Percentiles rank a stretch among this genome's conserved stretches.
Evolutionary conservation across 2,329 filamentous ascomycete species (phyloP).

Genomic region (Hypoxylon sp.): DNA sequence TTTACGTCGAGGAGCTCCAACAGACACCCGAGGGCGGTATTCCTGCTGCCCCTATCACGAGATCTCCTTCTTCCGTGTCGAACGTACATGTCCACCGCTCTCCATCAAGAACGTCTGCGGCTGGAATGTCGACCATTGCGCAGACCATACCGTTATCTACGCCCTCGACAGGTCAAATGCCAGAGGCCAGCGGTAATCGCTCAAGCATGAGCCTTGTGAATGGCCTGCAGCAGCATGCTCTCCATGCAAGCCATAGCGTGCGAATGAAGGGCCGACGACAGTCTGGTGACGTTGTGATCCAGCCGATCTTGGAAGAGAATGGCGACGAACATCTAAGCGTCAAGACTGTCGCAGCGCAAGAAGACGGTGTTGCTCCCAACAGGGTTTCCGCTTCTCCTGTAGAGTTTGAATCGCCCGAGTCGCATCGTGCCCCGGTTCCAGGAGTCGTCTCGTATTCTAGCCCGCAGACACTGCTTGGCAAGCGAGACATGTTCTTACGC

Average conservation of each 20-base stretch:
- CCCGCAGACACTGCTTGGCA: constrained; percentile 63
- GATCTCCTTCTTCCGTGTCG: constrained; percentile 43
- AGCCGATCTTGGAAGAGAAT: constrained; percentile 57
- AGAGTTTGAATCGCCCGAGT: constrained; percentile 17
- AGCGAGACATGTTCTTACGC: constrained; percentile 62
- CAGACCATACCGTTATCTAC: constrained; percentile 11
- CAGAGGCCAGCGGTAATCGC: constrained; percentile 13
- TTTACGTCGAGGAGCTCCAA: constrained; percentile 70
- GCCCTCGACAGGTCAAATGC: constrained; percentile 1
- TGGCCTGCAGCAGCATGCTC: constrained; percentile 6
- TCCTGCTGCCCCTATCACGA: constrained; percentile 49
- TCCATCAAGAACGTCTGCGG: constrained; percentile 34
- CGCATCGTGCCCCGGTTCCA: constrained; percentile 46
- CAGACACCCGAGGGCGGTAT: constrained; percentile 65
- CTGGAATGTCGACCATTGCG: neutral
- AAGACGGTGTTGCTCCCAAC: constrained; percentile 31
- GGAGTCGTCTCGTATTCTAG: constrained; percentile 60
- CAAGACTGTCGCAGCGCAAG: constrained; percentile 31
- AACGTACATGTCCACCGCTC: constrained; percentile 31
- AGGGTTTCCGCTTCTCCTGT: constrained; percentile 31
- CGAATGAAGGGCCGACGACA: constrained; percentile 39
- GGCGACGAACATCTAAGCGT: constrained; percentile 30
- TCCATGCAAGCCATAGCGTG: constrained; percentile 34
- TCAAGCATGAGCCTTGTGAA: neutral
- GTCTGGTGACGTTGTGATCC: constrained; percentile 42